phyloP scores from a whole-genome alignment of 2,329 filamentous ascomycete species.

The Stachybotrys echinatus region DNA sequence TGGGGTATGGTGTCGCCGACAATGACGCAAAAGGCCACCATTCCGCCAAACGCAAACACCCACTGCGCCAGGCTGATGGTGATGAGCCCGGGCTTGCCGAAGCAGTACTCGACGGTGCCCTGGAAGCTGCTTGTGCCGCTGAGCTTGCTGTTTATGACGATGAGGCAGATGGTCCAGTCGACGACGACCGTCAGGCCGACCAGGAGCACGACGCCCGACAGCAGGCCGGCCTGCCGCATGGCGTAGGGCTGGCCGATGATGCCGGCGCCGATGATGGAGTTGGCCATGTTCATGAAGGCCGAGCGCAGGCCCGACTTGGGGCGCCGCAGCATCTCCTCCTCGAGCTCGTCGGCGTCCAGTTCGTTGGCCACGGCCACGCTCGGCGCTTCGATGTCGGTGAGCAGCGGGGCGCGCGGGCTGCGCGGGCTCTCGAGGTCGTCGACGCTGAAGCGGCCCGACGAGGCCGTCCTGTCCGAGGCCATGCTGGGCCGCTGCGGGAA shows the following conservation, averaged over 20 bases:
- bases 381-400: constrained; percentile 80
- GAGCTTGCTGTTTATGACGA: constrained; percentile 96
- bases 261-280: constrained; percentile 83
- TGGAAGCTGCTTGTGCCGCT: constrained; percentile 93
- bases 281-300: constrained; percentile 99
- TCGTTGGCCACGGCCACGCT: constrained; percentile 63
- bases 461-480: not conserved
- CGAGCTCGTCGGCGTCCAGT: constrained; percentile 34
- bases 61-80: constrained; percentile 90
- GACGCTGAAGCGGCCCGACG: constrained; percentile 13
- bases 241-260: constrained; percentile 89
- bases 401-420: constrained; percentile 60
- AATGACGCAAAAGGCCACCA: constrained; percentile 97
- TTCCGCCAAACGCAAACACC: constrained; percentile 97
- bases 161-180: constrained; percentile 96
- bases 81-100: constrained; percentile 79
- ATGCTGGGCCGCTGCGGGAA: constrained; percentile 14
- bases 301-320: constrained; percentile 81
- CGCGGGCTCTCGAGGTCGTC: constrained; percentile 34
- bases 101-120: constrained; percentile 92
- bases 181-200: constrained; percentile 75
- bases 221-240: constrained; percentile 84
- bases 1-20: constrained; percentile 95
- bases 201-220: constrained; percentile 74
- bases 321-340: constrained; percentile 51